Base-by-base conservation (phyloP, 129 eudicot species). In the Artemisia tridentata region DNA sequence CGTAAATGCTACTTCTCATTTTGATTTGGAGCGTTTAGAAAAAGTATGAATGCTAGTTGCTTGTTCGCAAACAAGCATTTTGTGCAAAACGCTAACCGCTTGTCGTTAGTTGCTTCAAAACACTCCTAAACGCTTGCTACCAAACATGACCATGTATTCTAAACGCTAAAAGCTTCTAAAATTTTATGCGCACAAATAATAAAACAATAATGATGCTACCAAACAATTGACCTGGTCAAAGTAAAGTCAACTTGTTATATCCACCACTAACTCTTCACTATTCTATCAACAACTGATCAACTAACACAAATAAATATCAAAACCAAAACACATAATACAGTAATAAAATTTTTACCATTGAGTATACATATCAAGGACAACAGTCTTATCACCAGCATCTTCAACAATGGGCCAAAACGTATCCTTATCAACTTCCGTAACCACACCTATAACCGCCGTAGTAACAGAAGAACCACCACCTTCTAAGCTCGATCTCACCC, bases 341-440 rank as follows among this genome's bases (percentile, higher is more conserved):
- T 8, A 25, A 10, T 8, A n/a, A 14, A 20, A 47, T 47, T 8
- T 47, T 9, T 47, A 47, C 96, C 98, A 92, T 51, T 92, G 96
- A 55, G 98, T 89, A 82, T 85, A 92, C 96, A 92, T 92, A 70
- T 92, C 95, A 34, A 92, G 80, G 68, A 92, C 92, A 27, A 92
- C 92, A 46, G 86, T 51, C 84, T 89, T 89, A 59, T 83, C 92
- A 6, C 84, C 96, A 54, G 96, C 98, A 25, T 86, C 90, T 20
- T 89, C 74, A 59, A 89, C 98, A 63, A 92, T 81, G 0, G 96
- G 98, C 98, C 98, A 92, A 58, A 92, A 92, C 18, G 95, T 92
- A 23, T 89, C 96, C 84, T 85, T 77, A 53, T 61, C 55, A 11
- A 92, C 98, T 70, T 85, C 90, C 11, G 98, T 92, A 50, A 89